Evolutionary conservation across 768 basidiomycete genomes (phyloP).

Genomic region (Clitopilus passeckerianus): DNA sequence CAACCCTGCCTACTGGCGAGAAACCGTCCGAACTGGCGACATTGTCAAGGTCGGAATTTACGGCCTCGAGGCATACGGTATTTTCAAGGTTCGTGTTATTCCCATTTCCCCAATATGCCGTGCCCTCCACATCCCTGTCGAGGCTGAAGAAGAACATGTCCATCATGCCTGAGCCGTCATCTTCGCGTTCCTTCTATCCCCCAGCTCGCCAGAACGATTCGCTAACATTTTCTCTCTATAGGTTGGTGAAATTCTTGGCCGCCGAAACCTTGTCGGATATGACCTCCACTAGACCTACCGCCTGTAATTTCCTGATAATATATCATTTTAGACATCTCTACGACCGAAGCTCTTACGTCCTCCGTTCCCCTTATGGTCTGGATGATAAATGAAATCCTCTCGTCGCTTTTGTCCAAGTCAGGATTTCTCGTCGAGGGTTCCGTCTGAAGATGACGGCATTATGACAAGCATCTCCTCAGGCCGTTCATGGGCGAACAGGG

Average conservation of each 20-base stretch:
- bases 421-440: no score
- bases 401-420: no score
- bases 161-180: background rate
- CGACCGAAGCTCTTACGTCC: background rate
- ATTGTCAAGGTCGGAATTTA: constrained; percentile 67
- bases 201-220: constrained; percentile 6
- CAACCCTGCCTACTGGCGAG: constrained; percentile 57
- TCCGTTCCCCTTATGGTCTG: background rate
- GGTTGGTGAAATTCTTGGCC: constrained; percentile 1
- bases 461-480: background rate
- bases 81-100: constrained; percentile 62
- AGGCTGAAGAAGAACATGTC: background rate
- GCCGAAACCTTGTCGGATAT: background rate
- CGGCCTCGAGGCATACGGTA: constrained; percentile 82
- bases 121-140: background rate
- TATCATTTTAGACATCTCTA: background rate
- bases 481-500: no score
- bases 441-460: background rate
- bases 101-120: background rate
- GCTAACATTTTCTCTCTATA: constrained; percentile 1
- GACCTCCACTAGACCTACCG: background rate
- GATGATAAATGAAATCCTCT: no score
- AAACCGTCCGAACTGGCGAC: constrained; percentile 57
- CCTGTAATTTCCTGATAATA: background rate
- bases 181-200: background rate